Evolutionary conservation across 2,329 filamentous ascomycete genomes (phyloP).

Genomic region (Lachnum nothofagi): DNA sequence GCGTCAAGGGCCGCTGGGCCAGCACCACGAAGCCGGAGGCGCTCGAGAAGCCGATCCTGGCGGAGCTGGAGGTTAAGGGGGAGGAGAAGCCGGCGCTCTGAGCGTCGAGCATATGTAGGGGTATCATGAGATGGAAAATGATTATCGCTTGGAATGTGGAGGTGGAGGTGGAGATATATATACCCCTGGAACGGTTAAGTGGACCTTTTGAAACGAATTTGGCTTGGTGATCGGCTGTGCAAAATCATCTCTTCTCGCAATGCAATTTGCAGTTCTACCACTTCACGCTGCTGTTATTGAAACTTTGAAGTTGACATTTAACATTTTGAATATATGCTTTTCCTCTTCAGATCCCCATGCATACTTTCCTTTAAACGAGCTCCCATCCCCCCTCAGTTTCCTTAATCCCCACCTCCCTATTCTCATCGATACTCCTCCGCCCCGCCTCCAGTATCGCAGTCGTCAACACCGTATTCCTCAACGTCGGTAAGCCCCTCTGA

Average conservation of each 20-base stretch:
- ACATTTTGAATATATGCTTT: not conserved
- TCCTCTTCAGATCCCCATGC: not conserved
- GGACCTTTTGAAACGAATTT: too few species aligned
- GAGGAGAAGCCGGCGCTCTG: not conserved
- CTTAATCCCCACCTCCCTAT: constrained; percentile 69
- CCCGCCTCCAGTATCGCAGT: constrained; percentile 89
- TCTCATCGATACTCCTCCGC: constrained; percentile 76
- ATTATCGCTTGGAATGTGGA: not conserved
- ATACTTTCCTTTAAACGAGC: constrained; percentile 43
- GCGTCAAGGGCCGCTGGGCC: constrained; percentile 81
- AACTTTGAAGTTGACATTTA: too few species aligned
- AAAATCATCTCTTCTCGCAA: too few species aligned
- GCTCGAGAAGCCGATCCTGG: constrained; percentile 69
- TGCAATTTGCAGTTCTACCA: too few species aligned
- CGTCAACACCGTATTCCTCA: constrained; percentile 84
- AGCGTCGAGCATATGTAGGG: not conserved
- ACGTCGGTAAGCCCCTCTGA: constrained; percentile 72
- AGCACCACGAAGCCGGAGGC: constrained; percentile 81
- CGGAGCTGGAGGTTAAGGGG: constrained; percentile 44
- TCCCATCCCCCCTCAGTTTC: constrained; percentile 63
- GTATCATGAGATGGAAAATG: not conserved
- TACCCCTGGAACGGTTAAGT: too few species aligned
- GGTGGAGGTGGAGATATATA: not conserved
- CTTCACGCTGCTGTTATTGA: too few species aligned
- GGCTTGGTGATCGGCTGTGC: too few species aligned